These are phyloP conservation scores for Penicillium waksmanii DNA, from an alignment of 495 filamentous ascomycete species.

Conservation along the genomic window DNA sequence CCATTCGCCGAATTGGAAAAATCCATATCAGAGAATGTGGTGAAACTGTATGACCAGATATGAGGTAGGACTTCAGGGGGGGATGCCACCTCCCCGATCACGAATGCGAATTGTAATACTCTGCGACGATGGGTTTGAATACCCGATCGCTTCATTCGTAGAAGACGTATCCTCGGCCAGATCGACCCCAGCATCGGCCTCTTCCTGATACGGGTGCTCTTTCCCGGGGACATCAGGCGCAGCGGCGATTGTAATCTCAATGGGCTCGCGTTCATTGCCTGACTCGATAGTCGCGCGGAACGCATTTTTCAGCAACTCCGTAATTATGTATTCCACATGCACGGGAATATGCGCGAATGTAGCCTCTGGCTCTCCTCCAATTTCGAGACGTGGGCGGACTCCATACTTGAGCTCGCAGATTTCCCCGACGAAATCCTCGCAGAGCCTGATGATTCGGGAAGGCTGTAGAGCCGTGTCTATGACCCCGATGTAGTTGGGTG, in stretches of 20 bases:
- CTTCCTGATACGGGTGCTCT: conserved; percentile 25
- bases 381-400: conserved; percentile 76
- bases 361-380: conserved; percentile 81
- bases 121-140: conserved; percentile 61
- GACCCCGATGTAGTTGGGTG: conserved; percentile 85
- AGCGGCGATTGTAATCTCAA: conserved; percentile 91
- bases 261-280: conserved; percentile 73
- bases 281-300: conserved; percentile 91
- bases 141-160: conserved; percentile 41
- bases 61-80: conserved; percentile 75
- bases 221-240: conserved; percentile 62
- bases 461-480: conserved; percentile 92
- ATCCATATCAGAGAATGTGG: conserved; percentile 80
- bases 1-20: conserved; percentile 41
- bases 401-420: conserved; percentile 97
- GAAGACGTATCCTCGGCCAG: conserved; percentile 35
- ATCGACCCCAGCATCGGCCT: conserved; percentile 37
- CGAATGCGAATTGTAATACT: conserved; percentile 95
- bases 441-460: conserved; percentile 74
- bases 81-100: conserved; percentile 91
- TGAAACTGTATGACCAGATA: conserved; percentile 96
- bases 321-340: conserved; percentile 95
- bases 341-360: conserved; percentile 90
- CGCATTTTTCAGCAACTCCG: conserved; percentile 94
- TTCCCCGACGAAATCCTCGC: conserved; percentile 87